Evolutionary conservation across 2,329 filamentous ascomycete genomes (phyloP).

Genomic region (Hypoxylon rubiginosum): DNA sequence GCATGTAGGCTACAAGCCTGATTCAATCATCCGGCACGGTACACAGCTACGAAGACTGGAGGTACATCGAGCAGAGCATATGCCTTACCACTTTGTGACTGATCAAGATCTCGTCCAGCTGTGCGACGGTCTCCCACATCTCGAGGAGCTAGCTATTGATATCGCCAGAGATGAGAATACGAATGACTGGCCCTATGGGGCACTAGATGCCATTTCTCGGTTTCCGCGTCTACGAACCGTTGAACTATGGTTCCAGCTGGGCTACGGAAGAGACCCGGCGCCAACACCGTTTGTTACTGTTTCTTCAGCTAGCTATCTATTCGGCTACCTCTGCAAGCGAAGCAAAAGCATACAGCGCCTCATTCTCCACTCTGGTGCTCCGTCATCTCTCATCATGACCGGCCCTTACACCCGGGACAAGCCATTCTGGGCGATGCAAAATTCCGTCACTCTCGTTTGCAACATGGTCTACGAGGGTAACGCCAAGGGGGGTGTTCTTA

Average conservation of each 20-base stretch:
- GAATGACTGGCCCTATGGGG: conserved; percentile 8
- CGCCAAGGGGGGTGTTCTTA: not conserved
- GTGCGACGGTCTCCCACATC: conserved; percentile 2
- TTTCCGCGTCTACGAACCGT: conserved; percentile 4
- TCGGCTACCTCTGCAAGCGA: not conserved
- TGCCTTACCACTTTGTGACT: not conserved
- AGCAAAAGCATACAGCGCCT: not conserved
- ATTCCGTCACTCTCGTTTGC: not conserved
- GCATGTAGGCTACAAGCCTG: not conserved
- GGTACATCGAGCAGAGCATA: not conserved
- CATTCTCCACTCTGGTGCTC: not conserved
- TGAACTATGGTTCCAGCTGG: conserved; percentile 7
- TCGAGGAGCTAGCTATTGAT: conserved; percentile 12
- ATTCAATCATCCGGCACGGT: conserved; percentile 5
- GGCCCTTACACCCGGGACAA: not conserved
- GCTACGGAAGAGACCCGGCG: not conserved
- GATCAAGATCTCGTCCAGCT: conserved; percentile 13
- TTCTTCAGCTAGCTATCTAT: not conserved
- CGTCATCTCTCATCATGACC: not conserved
- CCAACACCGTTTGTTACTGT: not conserved
- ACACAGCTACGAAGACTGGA: conserved; percentile 6
- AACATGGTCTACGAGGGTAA: not conserved
- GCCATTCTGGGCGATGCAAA: not conserved
- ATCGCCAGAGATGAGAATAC: conserved; percentile 8
- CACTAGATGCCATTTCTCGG: conserved; percentile 8